phyloP scores from a whole-genome alignment of 1,284 basidiomycete species.

The Apiotrichum gracile region DNA sequence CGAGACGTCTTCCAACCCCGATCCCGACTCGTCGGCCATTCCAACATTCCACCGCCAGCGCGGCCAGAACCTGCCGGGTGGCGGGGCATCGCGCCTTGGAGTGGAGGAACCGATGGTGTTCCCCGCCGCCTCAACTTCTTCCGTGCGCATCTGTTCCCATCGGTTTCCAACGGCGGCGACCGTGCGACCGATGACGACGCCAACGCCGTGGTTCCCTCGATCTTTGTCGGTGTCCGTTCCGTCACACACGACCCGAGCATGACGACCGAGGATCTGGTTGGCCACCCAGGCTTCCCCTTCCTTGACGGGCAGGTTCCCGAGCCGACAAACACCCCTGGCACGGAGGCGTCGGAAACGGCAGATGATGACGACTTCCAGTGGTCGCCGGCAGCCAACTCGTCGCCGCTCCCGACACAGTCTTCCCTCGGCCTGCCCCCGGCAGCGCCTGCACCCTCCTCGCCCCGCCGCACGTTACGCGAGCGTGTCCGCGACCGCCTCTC shows the following conservation, averaged over 20 bases:
- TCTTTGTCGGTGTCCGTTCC: conserved; percentile 44
- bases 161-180: conserved; percentile 13
- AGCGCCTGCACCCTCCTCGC: neutral
- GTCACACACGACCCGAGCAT: conserved; percentile 31
- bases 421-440: neutral
- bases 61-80: conserved; percentile 25
- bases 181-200: conserved; percentile 12
- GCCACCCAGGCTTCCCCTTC: conserved; percentile 39
- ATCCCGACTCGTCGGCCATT: no score
- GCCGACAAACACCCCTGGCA: no score
- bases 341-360: neutral
- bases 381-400: neutral
- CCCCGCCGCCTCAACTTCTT: conserved; percentile 45
- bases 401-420: neutral
- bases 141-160: conserved; percentile 45
- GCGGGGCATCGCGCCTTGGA: conserved; percentile 7
- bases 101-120: conserved; percentile 24
- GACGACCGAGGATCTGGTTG: conserved; percentile 36
- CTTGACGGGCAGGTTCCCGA: conserved; percentile 31
- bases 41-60: conserved; percentile 34
- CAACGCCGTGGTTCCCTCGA: conserved; percentile 38
- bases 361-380: neutral
- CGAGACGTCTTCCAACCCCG: no score
- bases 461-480: conserved; percentile 24
- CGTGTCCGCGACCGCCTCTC: conserved; percentile 21